phyloP scores from a whole-genome alignment of 768 basidiomycete genomes.

The Termitomyces titanicus region DNA sequence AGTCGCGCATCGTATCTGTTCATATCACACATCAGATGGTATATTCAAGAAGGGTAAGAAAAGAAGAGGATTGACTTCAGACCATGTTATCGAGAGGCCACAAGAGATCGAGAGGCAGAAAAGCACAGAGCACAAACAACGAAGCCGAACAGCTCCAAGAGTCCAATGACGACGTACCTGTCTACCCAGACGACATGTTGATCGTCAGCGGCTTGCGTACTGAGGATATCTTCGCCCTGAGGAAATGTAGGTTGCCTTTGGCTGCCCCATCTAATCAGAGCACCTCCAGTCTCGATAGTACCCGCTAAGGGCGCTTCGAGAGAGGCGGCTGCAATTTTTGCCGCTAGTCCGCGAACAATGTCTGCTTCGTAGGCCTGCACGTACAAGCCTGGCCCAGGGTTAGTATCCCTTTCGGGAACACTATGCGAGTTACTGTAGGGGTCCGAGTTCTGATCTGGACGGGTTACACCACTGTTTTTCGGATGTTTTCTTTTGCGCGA shows the following conservation, averaged over 20 bases:
- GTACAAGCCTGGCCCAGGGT: slow-evolving; percentile 26
- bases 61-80: slow-evolving; percentile 21
- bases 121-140: slow-evolving; percentile 3
- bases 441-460: background rate
- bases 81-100: slow-evolving; percentile 3
- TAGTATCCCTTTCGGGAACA: background rate
- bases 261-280: slow-evolving; percentile 30
- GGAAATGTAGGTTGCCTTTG: slow-evolving; percentile 10
- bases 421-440: background rate
- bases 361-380: slow-evolving; percentile 80
- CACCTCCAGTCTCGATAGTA: slow-evolving; percentile 25
- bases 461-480: background rate
- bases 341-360: slow-evolving; percentile 51
- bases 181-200: slow-evolving; percentile 64
- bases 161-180: slow-evolving; percentile 65
- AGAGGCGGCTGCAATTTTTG: slow-evolving; percentile 32
- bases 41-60: slow-evolving; percentile 16
- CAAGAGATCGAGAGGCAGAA: background rate
- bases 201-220: slow-evolving; percentile 3
- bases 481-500: background rate
- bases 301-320: slow-evolving; percentile 23
- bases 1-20: slow-evolving; percentile 80
- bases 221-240: slow-evolving; percentile 22
- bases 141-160: background rate
- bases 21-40: slow-evolving; percentile 14